Base-by-base conservation (phyloP, 352 stramenopile species). In the Globisporangium echinulatum region DNA sequence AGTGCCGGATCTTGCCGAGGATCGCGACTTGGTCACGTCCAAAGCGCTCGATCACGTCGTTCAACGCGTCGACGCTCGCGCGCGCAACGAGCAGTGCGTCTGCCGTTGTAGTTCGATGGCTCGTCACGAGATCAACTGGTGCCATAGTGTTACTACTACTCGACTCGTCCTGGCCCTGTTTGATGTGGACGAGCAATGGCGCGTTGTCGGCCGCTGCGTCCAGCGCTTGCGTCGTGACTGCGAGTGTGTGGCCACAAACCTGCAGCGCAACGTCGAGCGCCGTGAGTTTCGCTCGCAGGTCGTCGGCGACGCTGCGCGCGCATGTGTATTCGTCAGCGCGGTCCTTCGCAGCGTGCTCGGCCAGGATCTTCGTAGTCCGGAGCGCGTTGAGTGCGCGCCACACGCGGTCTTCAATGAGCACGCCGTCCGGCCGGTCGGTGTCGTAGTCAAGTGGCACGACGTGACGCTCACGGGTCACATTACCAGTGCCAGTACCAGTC, bases 91-190 rank as follows among this genome's bases (percentile, higher is more conserved):
- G 70, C 38, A 96, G 63, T 2, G 85, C 82, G 38, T 87, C 68
- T 8, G 52, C 25, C 5, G 37, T 54, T 14, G 40, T 44, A 8
- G 40, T 44, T 33, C 25, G 25, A 33, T 33, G 25, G 25, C 25
- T 33, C 25, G 25, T 33, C 25, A 33, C 25, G 25, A 33, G 25
- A 2, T 33, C 25, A 33, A 1, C 25, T 33, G 25, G 25, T 7
- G 40, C 11, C 40, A 13, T 44, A 2, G 40, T 6, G 19, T 81
- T 73, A 39, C 67, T 63, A 37, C 68, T 67, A 40, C 74, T 78
- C 7, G 84, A 85, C 64, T 97, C 90, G 68, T 97, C 87, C 70
- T 96, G 88, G 3, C 90, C 91, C 64, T 98, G 92, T 57, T 96
- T 96, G 51, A 98, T 77, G 48, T 86, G 75, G 14, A 97, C 79